These are phyloP conservation scores for Blastomyces emzantsi DNA, from an alignment of 2,329 filamentous ascomycete species.

Conservation along the genomic window DNA sequence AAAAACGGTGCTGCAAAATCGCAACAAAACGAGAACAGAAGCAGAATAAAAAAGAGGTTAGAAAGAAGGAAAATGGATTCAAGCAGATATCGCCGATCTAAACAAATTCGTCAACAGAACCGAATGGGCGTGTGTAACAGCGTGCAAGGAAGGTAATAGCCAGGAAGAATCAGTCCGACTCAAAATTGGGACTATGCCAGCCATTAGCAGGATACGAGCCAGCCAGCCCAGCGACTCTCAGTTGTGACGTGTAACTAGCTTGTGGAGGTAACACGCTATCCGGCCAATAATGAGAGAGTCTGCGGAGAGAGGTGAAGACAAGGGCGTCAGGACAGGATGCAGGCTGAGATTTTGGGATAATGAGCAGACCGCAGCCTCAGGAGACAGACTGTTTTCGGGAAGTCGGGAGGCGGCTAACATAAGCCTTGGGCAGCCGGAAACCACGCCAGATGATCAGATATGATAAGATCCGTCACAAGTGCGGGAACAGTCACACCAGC, in stretches of 20 bases:
- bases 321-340: too few relatives aligned
- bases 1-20: too few relatives aligned
- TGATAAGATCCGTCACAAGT: constrained; percentile 16
- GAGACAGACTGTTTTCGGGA: not conserved
- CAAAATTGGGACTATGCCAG: constrained; percentile 2
- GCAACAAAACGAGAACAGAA: not conserved
- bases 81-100: not conserved
- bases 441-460: constrained; percentile 16
- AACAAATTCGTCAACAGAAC: not conserved
- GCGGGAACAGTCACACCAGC: not conserved
- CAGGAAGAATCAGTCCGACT: not conserved
- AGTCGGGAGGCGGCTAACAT: not conserved
- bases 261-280: not conserved
- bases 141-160: not conserved
- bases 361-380: not conserved
- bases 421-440: not conserved
- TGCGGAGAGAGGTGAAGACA: not conserved
- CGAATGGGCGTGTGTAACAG: not conserved
- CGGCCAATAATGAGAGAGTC: not conserved
- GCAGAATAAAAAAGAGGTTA: not conserved
- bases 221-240: not conserved
- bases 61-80: not conserved
- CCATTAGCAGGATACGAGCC: not conserved
- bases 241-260: not conserved
- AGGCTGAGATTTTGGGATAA: not conserved